Evolutionary conservation across 116 monocot species (phyloP).

Genomic region (Iris pallida): DNA sequence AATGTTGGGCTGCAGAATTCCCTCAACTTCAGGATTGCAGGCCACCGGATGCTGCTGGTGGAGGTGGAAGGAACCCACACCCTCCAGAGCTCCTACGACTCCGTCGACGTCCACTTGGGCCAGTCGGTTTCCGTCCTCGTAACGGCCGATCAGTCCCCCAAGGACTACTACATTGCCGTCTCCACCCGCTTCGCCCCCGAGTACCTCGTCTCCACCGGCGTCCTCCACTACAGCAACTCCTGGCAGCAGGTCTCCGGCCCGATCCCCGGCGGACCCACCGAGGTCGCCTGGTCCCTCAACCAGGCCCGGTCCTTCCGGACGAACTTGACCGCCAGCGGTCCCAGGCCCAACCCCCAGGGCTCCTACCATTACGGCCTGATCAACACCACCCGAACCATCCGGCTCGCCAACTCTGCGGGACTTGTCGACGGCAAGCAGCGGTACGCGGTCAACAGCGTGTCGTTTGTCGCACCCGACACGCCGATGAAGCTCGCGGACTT

Average conservation of each 20-base stretch:
- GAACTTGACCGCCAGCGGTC: constrained; percentile 76
- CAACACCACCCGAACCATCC: constrained; percentile 56
- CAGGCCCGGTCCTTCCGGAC: constrained; percentile 58
- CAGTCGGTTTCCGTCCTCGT: constrained; percentile 57
- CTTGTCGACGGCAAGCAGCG: constrained; percentile 57
- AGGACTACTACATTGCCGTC: constrained; percentile 52
- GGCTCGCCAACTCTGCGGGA: constrained; percentile 50
- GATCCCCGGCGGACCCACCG: constrained; percentile 21
- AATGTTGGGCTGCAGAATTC: constrained; percentile 80
- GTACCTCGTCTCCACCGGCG: constrained; percentile 33
- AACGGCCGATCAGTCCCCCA: constrained; percentile 33
- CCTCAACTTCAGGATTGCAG: constrained; percentile 69
- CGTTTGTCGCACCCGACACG: constrained; percentile 47
- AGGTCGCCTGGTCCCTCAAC: constrained; percentile 54
- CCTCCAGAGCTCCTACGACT: constrained; percentile 52
- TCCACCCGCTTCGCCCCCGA: constrained; percentile 49
- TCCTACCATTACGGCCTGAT: constrained; percentile 82
- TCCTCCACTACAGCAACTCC: constrained; percentile 52
- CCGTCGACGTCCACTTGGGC: constrained; percentile 68
- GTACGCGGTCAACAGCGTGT: constrained; percentile 65
- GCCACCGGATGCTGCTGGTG: constrained; percentile 59
- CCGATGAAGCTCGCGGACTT: constrained; percentile 67
- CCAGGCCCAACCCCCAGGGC: constrained; percentile 82
- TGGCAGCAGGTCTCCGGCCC: constrained; percentile 22
- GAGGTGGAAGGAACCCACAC: constrained; percentile 95